Base-by-base conservation (phyloP, 2,329 filamentous ascomycete species). In the Alternaria brassicicola region DNA sequence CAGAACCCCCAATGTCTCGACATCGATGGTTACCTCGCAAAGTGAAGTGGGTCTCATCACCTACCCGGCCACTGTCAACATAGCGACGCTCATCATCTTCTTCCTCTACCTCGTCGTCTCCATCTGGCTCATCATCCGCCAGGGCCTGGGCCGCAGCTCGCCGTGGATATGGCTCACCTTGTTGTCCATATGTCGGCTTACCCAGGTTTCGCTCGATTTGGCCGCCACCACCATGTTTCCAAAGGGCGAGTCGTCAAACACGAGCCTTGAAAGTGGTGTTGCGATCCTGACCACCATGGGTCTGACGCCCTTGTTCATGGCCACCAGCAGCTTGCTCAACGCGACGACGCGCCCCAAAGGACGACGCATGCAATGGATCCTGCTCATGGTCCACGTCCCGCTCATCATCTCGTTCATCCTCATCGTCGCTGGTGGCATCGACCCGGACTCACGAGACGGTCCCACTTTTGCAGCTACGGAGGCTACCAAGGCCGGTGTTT, bases 361-460 rank as follows among this genome's bases (percentile, higher is more conserved):
- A 41, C 65, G 74, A 28, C 70, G 73, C 41, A 76, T 76, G 74
- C 74, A 76, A 64, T 76, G 74, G 74, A 70, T 76, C 49, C 64
- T 76, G 30, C 61, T 76, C 9, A 62, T 72, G 17, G 59, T 74
- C 1, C 70, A 76, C 45, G 62, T 76, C 42, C 74, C 74, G 6
- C 62, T 76, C 19, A 54, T 73, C 21, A 67, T 74, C 45, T 76
- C 74, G 2, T 72, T 76, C 46, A 68, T 75, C 48, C 67, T 76
- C 35, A 76, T 75, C 50, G 66, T 76, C 21, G 73, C 74, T 30
- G 74, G 74, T 21, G 73, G 72, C 28, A 75, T 76, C 48, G 74
- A 76, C 63, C 70, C 68, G 15, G 70, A 73, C 38, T 73, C 74
- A 7, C 67, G 69, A 49, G 70, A 74, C 9, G 61, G 65, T 6